phyloP scores from a whole-genome alignment of 2,329 filamentous ascomycete species.

The Xylariaceae sp. region DNA sequence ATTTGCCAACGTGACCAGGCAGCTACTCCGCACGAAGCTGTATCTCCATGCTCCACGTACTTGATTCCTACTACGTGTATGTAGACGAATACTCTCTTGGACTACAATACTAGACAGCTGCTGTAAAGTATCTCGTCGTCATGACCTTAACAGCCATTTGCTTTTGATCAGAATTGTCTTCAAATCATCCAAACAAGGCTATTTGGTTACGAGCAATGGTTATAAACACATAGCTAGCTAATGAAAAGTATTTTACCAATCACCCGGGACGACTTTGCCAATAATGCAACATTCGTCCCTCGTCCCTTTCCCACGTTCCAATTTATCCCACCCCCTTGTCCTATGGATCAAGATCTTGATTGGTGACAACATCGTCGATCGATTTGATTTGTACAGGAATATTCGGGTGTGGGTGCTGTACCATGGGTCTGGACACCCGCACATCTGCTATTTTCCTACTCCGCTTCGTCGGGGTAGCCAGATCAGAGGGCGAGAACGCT shows the following conservation, averaged over 20 bases:
- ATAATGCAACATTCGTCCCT: conserved; percentile 1
- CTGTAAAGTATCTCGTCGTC: neutral
- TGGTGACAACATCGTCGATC: neutral
- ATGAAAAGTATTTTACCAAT: neutral
- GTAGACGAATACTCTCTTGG: no score
- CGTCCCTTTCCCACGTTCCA: conserved; percentile 15
- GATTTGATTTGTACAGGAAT: conserved; percentile 12
- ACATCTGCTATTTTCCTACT: conserved; percentile 3
- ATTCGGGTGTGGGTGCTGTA: neutral
- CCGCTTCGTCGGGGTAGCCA: conserved; percentile 14
- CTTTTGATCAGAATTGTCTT: neutral
- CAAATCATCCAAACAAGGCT: neutral
- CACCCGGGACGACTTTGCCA: neutral
- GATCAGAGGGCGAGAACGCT: conserved; percentile 6
- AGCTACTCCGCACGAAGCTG: conserved; percentile 9
- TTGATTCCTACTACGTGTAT: neutral
- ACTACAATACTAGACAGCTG: neutral
- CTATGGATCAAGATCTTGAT: neutral
- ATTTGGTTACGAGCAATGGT: neutral
- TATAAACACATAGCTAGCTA: neutral
- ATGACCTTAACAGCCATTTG: neutral
- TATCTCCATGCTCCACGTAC: neutral
- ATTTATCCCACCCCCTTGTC: conserved; percentile 30
- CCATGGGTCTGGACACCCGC: conserved; percentile 11
- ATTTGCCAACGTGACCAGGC: neutral